phyloP scores from a whole-genome alignment of 306 rosid genomes.

The Crataegus laevigata region DNA sequence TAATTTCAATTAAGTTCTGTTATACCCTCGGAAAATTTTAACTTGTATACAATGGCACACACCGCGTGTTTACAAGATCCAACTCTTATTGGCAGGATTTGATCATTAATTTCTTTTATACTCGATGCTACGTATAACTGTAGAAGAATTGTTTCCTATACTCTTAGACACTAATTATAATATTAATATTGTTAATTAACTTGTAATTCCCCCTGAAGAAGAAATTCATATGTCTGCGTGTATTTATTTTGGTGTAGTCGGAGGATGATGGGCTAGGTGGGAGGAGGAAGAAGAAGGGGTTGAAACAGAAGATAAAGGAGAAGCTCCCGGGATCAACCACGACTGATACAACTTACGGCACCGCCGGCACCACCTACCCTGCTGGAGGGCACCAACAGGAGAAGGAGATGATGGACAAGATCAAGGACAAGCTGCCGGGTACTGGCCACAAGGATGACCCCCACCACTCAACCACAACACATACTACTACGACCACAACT shows the following conservation, averaged over 20 bases:
- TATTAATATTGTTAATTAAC: too few relatives aligned
- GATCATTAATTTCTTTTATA: too few relatives aligned
- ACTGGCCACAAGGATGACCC: not conserved
- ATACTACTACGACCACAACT: not conserved
- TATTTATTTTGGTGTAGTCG: not conserved
- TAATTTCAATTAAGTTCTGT: too few relatives aligned
- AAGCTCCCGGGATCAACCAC: not conserved
- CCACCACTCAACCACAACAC: not conserved
- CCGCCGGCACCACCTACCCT: not conserved
- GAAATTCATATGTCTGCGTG: too few relatives aligned
- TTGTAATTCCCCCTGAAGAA: too few relatives aligned
- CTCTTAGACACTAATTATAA: too few relatives aligned
- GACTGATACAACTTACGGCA: not conserved
- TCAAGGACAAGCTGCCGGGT: slow-evolving; percentile 12
- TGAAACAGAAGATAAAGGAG: not conserved
- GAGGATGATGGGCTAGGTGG: not conserved
- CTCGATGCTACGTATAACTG: too few relatives aligned
- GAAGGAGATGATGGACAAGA: not conserved
- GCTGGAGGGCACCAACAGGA: not conserved
- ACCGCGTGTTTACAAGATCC: too few relatives aligned
- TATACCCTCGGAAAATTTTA: too few relatives aligned
- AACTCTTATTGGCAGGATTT: too few relatives aligned
- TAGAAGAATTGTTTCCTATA: too few relatives aligned
- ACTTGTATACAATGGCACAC: too few relatives aligned
- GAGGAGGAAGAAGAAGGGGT: not conserved